Evolutionary conservation across 495 filamentous ascomycete species (phyloP).

Genomic region (Penicillium verhagenii): DNA sequence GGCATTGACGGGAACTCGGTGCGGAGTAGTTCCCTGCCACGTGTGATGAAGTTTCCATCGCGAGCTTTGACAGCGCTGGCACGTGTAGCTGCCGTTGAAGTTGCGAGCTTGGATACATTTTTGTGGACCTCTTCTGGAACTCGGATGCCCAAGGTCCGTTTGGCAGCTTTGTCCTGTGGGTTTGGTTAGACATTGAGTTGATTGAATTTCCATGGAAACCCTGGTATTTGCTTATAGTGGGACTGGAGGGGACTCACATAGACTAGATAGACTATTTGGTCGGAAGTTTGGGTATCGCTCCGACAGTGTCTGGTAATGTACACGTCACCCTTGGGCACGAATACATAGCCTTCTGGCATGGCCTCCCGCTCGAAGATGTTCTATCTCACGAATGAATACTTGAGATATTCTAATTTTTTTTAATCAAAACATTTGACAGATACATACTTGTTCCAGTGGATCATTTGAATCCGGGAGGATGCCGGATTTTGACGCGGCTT

Average conservation of each 20-base stretch:
- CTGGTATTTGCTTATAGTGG: neutral
- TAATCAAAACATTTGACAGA: neutral
- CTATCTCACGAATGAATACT: conserved; percentile 13
- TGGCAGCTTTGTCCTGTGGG: conserved; percentile 30
- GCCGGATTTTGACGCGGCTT: neutral
- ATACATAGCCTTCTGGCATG: conserved; percentile 39
- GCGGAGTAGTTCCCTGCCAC: conserved; percentile 33
- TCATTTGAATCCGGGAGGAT: conserved; percentile 17
- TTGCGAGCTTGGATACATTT: conserved; percentile 29
- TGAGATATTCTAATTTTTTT: neutral
- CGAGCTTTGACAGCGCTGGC: conserved; percentile 37
- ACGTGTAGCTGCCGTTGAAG: conserved; percentile 38
- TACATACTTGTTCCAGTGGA: conserved; percentile 22
- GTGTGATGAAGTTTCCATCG: conserved; percentile 33
- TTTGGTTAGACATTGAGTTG: neutral
- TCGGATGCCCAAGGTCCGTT: conserved; percentile 42
- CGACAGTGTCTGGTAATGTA: conserved; percentile 53
- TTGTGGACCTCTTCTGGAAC: conserved; percentile 41
- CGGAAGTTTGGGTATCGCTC: conserved; percentile 42
- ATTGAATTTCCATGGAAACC: too few relatives aligned
- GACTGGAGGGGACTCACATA: conserved; percentile 28
- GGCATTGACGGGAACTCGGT: conserved; percentile 47
- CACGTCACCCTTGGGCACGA: conserved; percentile 50
- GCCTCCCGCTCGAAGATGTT: conserved; percentile 28
- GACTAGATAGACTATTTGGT: conserved; percentile 41